Evolutionary conservation across 2,329 filamentous ascomycete genomes (phyloP).

Genomic region (Blastomyces gilchristii): DNA sequence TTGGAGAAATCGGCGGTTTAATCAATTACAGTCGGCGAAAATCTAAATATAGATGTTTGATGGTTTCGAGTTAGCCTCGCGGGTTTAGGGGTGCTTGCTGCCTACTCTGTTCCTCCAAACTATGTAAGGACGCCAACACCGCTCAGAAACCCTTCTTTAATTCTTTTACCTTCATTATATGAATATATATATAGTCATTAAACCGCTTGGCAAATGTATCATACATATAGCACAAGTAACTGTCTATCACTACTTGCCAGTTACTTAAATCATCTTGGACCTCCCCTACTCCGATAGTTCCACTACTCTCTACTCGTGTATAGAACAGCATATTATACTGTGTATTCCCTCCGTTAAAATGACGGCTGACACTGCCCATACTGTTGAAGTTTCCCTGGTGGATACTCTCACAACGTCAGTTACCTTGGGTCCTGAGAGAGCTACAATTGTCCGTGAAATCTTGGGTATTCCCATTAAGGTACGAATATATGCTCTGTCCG

Average conservation of each 20-base stretch:
- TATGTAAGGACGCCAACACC: neutral
- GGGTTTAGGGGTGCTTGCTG: neutral
- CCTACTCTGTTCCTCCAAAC: neutral
- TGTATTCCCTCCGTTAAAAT: slow-evolving; percentile 6
- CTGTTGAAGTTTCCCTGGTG: slow-evolving; percentile 38
- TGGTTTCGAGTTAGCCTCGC: neutral
- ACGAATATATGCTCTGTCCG: slow-evolving; percentile 9
- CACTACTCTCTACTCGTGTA: neutral
- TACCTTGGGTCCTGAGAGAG: slow-evolving; percentile 51
- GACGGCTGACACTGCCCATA: slow-evolving; percentile 13
- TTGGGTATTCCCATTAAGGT: slow-evolving; percentile 43
- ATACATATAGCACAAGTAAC: neutral
- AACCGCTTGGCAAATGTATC: neutral
- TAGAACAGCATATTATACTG: neutral
- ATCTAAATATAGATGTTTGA: neutral
- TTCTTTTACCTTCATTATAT: neutral
- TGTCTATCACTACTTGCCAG: neutral
- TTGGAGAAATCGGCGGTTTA: neutral
- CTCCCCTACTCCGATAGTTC: neutral
- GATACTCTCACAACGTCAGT: slow-evolving; percentile 52
- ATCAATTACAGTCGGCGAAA: neutral
- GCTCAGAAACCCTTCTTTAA: neutral
- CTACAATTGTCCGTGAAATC: slow-evolving; percentile 52
- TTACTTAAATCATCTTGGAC: neutral
- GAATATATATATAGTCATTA: neutral